phyloP scores from a whole-genome alignment of 2,329 filamentous ascomycete species.

The Alternaria atra region DNA sequence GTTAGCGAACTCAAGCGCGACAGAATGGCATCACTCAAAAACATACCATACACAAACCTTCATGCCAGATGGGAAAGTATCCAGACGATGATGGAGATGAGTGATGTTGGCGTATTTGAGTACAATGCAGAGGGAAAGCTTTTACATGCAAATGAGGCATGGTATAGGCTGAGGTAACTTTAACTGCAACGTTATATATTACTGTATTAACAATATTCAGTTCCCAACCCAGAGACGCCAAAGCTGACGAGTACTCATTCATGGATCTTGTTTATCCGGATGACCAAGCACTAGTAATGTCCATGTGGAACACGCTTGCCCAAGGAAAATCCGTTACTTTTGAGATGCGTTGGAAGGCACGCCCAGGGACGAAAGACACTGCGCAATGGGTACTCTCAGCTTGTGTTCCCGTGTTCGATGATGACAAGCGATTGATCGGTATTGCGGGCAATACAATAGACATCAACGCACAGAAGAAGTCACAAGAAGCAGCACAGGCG shows the following conservation, averaged over 20 bases:
- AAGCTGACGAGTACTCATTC: conserved; percentile 38
- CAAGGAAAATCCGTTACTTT: conserved; percentile 41
- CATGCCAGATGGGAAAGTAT: conserved; percentile 38
- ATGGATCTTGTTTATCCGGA: conserved; percentile 43
- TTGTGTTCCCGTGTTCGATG: conserved; percentile 42
- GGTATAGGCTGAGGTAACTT: conserved; percentile 36
- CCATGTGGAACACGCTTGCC: conserved; percentile 41
- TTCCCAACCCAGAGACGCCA: conserved; percentile 30
- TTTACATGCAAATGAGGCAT: conserved; percentile 43
- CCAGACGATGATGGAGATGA: conserved; percentile 48
- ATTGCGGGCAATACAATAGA: conserved; percentile 46
- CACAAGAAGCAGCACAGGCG: conserved; percentile 31
- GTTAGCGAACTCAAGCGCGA: conserved; percentile 13
- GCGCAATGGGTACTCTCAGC: conserved; percentile 43
- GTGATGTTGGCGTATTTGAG: conserved; percentile 47
- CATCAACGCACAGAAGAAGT: conserved; percentile 44
- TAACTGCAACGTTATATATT: background rate
- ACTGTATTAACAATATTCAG: conserved; percentile 16
- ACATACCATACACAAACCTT: conserved; percentile 24
- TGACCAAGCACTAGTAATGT: conserved; percentile 38
- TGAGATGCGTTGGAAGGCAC: conserved; percentile 47
- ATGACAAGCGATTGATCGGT: conserved; percentile 35
- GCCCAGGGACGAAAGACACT: conserved; percentile 18
- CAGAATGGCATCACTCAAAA: conserved; percentile 2
- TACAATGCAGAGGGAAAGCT: conserved; percentile 36